Base-by-base conservation (phyloP, 805 yeast species). In the Phaffomyces thermotolerans region DNA sequence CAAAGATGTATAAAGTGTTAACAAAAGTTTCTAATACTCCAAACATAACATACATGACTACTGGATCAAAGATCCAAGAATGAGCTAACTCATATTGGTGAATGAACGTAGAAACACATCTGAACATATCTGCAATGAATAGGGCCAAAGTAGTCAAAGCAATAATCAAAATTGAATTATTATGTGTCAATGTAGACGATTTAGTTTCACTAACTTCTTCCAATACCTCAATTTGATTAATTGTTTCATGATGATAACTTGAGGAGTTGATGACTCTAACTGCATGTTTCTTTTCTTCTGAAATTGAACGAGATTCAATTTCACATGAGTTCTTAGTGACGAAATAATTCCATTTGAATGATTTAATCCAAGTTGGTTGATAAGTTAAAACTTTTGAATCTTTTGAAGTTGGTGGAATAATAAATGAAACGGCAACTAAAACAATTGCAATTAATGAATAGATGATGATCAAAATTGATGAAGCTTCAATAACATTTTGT, bases 331-430 rank as follows among this genome's bases (percentile, higher is more conserved):
- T 70, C 44, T 71, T 71, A 46, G 69, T 64, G 14, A 79, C 81
- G 60, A 72, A 84, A 63, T 84, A 84, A 43, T 68, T 66, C 41
- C 81, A 73, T 20, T 65, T 52, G 52, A 83, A 81, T 7, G 80
- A 73, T 60, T 79, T 77, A 53, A 84, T 75, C 93, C 93, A 84
- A 68, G 79, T 77, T 41, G 93, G 87, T 59, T 79, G 85, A 59
- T 76, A 81, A 42, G 73, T 77, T 50, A 74, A 69, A 34, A 81
- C 67, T 39, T 66, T 59, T 44, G 71, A 72, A 56, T 78, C 82
- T 30, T 61, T 61, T 37, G 66, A 50, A 6, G 85, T 76, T 18
- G 85, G 77, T 51, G 75, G 74, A 53, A 79, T 65, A 43, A 74
- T 51, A 54, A 65, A 83, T 3, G 89, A 76, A 39, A 75, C 52